A percentile compares a stretch with the other conserved stretches of the same genome.
Conservation (phyloP, 148 eudicot species). For the Nepenthes mirabilis region DNA sequence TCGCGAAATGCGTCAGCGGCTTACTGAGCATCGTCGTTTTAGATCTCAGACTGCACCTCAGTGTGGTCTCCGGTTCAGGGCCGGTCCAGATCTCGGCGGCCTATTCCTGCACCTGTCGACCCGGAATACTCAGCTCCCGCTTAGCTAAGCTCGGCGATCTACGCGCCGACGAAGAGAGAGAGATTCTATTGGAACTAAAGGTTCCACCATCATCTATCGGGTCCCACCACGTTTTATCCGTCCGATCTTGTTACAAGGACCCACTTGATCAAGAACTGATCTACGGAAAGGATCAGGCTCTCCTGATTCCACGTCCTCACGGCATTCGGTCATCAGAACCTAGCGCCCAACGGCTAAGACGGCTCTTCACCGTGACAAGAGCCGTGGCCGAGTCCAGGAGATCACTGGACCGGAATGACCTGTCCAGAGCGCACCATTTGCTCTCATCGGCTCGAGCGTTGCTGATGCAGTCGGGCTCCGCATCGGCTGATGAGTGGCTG, state of each 20-base stretch:
- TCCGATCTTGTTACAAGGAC: slow-evolving; percentile 47
- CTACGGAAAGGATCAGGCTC: slow-evolving; percentile 39
- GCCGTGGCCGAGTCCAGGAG: slow-evolving; percentile 80
- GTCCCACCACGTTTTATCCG: slow-evolving; percentile 53
- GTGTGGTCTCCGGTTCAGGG: slow-evolving; percentile 42
- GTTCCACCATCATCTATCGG: slow-evolving; percentile 48
- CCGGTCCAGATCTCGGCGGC: slow-evolving; percentile 58
- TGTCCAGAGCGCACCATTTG: slow-evolving; percentile 52
- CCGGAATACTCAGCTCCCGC: slow-evolving; percentile 28
- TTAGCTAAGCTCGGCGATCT: slow-evolving; percentile 51
- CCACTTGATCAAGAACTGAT: slow-evolving; percentile 39
- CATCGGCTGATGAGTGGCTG: slow-evolving; percentile 30
- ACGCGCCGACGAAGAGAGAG: slow-evolving; percentile 61
- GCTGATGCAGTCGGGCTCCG: slow-evolving; percentile 39
- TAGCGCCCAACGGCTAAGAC: slow-evolving; percentile 51
- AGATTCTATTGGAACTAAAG: slow-evolving; percentile 51
- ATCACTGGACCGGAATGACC: slow-evolving; percentile 39
- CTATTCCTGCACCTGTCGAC: slow-evolving; percentile 41
- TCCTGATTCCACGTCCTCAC: slow-evolving; percentile 55
- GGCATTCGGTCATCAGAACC: slow-evolving; percentile 49
- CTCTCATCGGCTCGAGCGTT: slow-evolving; percentile 57
- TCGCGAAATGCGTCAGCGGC: slow-evolving; percentile 26
- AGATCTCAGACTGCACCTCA: slow-evolving; percentile 47
- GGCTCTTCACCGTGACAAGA: slow-evolving; percentile 49
- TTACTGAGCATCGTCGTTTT: slow-evolving; percentile 48